Conservation (phyloP, 176 grass and related monocot species). For the Oryza officinalis region DNA sequence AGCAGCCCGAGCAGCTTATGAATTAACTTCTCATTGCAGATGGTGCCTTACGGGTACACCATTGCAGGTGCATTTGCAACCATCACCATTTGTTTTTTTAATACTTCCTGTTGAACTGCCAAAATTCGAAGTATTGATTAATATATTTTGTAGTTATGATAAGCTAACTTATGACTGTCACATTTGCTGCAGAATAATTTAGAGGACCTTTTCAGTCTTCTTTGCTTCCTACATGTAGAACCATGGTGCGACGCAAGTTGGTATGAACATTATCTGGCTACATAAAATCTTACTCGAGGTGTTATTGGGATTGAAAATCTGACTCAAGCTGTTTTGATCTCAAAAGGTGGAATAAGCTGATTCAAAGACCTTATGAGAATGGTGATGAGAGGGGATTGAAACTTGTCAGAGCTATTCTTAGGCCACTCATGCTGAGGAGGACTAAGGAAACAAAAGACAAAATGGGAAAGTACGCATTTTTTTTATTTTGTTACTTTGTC, state of each 20-base stretch:
- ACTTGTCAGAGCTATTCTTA: conserved; percentile 86
- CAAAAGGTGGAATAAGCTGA: conserved; percentile 79
- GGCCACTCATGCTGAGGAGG: conserved; percentile 86
- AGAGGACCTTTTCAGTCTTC: conserved; percentile 92
- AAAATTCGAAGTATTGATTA: not conserved
- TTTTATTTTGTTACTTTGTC: not conserved
- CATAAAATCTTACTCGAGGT: conserved; percentile 10
- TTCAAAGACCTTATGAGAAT: conserved; percentile 86
- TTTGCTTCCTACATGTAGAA: conserved; percentile 86
- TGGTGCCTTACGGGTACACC: conserved; percentile 97
- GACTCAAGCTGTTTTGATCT: not conserved
- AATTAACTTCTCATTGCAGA: conserved; percentile 72
- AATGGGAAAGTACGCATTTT: conserved; percentile 64
- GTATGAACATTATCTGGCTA: conserved; percentile 39
- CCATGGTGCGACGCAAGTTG: conserved; percentile 81
- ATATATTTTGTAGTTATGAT: not conserved
- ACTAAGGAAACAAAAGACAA: conserved; percentile 95
- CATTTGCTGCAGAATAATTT: conserved; percentile 69
- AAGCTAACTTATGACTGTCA: not conserved
- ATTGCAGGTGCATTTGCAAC: conserved; percentile 57
- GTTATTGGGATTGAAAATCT: not conserved
- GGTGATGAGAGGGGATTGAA: conserved; percentile 76
- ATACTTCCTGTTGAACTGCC: not conserved
- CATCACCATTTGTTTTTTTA: not conserved
- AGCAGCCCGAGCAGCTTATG: conserved; percentile 72